Conservation (phyloP, 1,284 basidiomycete genomes). For the Ceratobasidium sp. region DNA sequence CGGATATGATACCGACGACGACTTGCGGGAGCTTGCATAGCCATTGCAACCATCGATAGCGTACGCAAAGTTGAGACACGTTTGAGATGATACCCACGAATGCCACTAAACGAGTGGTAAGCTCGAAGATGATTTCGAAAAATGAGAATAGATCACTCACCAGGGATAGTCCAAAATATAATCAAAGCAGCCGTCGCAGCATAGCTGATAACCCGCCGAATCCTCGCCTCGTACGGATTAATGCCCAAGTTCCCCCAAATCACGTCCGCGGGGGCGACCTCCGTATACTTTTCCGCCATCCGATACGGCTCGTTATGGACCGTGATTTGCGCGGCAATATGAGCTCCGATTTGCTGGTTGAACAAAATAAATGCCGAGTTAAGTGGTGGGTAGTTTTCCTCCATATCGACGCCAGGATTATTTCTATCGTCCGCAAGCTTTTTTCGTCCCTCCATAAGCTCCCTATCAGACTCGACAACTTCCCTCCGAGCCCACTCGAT, state of each 20-base stretch:
- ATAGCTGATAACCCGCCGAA: conserved; percentile 66
- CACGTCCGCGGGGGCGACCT: conserved; percentile 79
- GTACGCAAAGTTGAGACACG: conserved; percentile 60
- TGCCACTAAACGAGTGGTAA: conserved; percentile 61
- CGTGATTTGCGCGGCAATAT: conserved; percentile 75
- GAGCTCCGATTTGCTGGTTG: conserved; percentile 82
- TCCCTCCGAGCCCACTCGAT: conserved; percentile 82
- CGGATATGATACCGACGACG: conserved; percentile 61
- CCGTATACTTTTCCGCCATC: conserved; percentile 76
- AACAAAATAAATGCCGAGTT: conserved; percentile 85
- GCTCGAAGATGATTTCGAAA: not conserved
- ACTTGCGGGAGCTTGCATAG: conserved; percentile 65
- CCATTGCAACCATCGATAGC: conserved; percentile 75
- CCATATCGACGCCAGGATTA: conserved; percentile 63
- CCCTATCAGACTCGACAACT: conserved; percentile 68
- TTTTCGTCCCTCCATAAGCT: conserved; percentile 68
- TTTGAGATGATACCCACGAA: conserved; percentile 68
- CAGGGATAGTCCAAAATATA: conserved; percentile 80
- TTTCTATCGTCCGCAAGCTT: conserved; percentile 50
- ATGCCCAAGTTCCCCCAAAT: conserved; percentile 76
- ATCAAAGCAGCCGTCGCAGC: conserved; percentile 70
- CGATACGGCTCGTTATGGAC: conserved; percentile 68
- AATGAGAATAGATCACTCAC: conserved; percentile 58
- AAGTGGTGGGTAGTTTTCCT: conserved; percentile 70
- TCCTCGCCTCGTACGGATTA: conserved; percentile 89